phyloP scores from a whole-genome alignment of 306 rosid genomes.

The Vigna hirtella region DNA sequence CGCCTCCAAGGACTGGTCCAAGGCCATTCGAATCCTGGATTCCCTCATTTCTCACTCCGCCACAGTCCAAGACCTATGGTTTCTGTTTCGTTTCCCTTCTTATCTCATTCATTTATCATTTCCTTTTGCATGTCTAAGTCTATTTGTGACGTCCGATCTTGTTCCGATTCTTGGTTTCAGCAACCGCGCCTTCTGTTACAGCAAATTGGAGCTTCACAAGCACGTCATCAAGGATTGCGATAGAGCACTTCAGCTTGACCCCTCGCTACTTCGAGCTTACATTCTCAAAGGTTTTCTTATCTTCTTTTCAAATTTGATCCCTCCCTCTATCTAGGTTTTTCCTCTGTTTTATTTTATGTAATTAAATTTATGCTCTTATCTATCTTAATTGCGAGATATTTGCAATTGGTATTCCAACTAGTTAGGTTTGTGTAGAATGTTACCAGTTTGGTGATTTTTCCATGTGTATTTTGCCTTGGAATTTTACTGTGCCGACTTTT shows the following conservation, averaged over 20 bases:
- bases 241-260: conserved; percentile 83
- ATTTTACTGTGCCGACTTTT: conserved; percentile 11
- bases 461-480: conserved; percentile 9
- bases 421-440: conserved; percentile 18
- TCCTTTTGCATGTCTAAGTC: not conserved
- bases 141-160: conserved; percentile 32
- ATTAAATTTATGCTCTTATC: not conserved
- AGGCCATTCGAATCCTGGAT: conserved; percentile 90
- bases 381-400: not conserved
- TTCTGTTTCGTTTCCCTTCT: conserved; percentile 16
- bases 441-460: not conserved
- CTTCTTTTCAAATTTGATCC: conserved; percentile 25
- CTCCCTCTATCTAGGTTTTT: not conserved
- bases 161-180: conserved; percentile 56
- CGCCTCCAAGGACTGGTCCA: conserved; percentile 90
- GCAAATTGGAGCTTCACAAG: conserved; percentile 92
- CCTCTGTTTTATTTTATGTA: not conserved
- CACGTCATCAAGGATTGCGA: conserved; percentile 95
- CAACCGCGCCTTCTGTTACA: conserved; percentile 91
- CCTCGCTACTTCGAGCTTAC: conserved; percentile 78
- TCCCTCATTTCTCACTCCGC: conserved; percentile 68
- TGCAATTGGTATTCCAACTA: conserved; percentile 28
- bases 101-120: conserved; percentile 4
- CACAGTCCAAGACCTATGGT: conserved; percentile 86
- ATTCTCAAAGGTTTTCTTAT: conserved; percentile 74